Base-by-base conservation (phyloP, 2,329 filamentous ascomycete species). In the Scopulariopsis brevicaulis region DNA sequence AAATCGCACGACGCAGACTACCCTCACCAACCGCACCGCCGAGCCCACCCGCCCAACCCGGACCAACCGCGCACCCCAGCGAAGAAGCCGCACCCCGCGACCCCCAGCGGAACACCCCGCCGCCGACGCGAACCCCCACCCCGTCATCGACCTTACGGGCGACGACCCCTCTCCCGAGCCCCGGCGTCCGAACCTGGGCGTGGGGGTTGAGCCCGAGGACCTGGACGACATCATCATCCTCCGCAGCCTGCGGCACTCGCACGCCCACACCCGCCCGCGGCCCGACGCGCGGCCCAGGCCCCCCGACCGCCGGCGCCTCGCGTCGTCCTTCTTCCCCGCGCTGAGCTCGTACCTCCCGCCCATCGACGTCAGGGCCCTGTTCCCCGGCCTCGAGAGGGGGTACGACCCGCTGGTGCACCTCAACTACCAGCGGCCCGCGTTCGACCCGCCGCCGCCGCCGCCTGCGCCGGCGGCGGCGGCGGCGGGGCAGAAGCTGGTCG, bases 401-500 rank as follows among this genome's bases (percentile, higher is more conserved):
- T 43, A 14, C 11, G 37, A 14, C 12, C 18, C 37, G 5, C 37
- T n/a, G 37, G 46, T 24, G 4, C 10, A 52, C 51, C 24, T 32
- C 5, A 34, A 32, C 24, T 34, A 18, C 25, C 51, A 28, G 24
- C 12, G 20, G 12, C 4, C 20, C 25, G 28, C 28, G 4, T 53
- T 53, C 25, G 24, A 34, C 25, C 51, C 48, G 11, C 46, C 46
- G n/a, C 43, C 50, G 11, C 46, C 20, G 14, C 50, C 48, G 14
- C 55, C 46, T 71, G 22, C 79, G 77, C 22, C n/a, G 4, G 64
- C 77, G n/a, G 3, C 40, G 6, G 2, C 15, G 40, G 3, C 28
- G 28, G 40, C 18, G 2, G 40, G 75, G n/a, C 63, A 69, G 15
- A 64, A 93, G 68, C 80, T 86, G 51, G 77, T 85, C 0, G 85